Evolutionary conservation across 2,329 filamentous ascomycete species (phyloP), one percentile per base, ranked within the genome.

Genomic region (Colletotrichum abscissum): DNA sequence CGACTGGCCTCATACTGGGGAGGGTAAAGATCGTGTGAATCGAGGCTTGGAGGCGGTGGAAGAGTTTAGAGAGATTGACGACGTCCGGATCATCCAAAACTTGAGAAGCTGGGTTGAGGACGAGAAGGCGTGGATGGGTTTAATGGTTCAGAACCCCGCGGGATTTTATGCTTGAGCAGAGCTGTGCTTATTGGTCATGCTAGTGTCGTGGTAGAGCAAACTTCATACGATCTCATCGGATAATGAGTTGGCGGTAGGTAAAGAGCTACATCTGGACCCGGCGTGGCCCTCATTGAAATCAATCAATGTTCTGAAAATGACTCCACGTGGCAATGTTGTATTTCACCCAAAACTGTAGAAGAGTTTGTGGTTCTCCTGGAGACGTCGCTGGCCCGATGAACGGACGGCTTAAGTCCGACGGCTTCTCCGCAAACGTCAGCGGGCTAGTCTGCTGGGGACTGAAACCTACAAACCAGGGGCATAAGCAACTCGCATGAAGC

Each of bases 1-100:
- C 30, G 72, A 74, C 33, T 72, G 64, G 60, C 67, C 60, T 11
- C 72, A 75, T 19, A 74, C 67, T 9, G 68, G 74, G 11, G 64
- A 74, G 5, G 68, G 58, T 7, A 28, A 35, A 9, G 57, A 63
- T n/a, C 56, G 67, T 4, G 3, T 60, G 4, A 52, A 35, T 12
- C 24, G 33, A 16, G 69, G 52, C 0, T 28, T 6, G 12, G 22
- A 54, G 9, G 22, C 19, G 5, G 49, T 63, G 11, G 69, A 67
- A 8, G 24, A 33, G 3, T 63, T 68, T 4, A 28, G 52, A 8
- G n/a, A 30, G 16, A 33, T 68, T 7, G 28, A 72, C 1, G 46
- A 68, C 8, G 19, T 8, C 2, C 6, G 8, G 0, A 28, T 62
- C 6, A 3, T 62, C 11, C 11, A 11, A 22, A 71, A 67, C n/a